Evolutionary conservation across 768 basidiomycete species (phyloP).

Genomic region (Agrocybe pediades): DNA sequence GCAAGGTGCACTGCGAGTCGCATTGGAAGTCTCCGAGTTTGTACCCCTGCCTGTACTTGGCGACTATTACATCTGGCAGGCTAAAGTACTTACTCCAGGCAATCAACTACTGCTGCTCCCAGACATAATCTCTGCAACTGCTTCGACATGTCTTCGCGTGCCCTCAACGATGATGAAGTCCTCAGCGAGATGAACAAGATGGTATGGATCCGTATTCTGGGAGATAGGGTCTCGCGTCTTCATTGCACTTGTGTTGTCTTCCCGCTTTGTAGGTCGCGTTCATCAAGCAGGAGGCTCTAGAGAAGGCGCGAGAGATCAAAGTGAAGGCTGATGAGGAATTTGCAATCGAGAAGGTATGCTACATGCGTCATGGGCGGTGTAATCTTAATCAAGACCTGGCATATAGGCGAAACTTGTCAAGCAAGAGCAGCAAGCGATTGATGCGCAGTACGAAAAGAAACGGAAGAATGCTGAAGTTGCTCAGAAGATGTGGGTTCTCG

Average conservation of each 20-base stretch:
- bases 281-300: constrained; percentile 97
- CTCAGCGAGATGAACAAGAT: constrained; percentile 99
- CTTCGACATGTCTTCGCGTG: constrained; percentile 66
- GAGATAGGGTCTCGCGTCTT: neutral
- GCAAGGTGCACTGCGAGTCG: no score
- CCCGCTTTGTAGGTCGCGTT: constrained; percentile 74
- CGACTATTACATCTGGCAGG: neutral
- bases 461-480: constrained; percentile 90
- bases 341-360: constrained; percentile 89
- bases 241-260: constrained; percentile 7
- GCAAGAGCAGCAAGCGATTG: constrained; percentile 93
- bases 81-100: neutral
- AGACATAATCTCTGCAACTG: neutral
- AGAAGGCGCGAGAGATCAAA: constrained; percentile 95
- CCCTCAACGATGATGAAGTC: constrained; percentile 94
- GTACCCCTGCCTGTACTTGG: neutral
- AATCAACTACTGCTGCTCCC: neutral
- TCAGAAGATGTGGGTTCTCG: constrained; percentile 85
- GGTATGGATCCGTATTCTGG: constrained; percentile 45
- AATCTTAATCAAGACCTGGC: neutral
- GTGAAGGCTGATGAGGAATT: constrained; percentile 99
- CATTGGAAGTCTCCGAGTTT: neutral
- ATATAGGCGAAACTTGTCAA: constrained; percentile 95
- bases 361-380: neutral
- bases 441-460: constrained; percentile 94